phyloP scores from a whole-genome alignment of 225 moss, liverwort and hornwort genomes.

The Bryoerythrophyllum caledonicum region DNA sequence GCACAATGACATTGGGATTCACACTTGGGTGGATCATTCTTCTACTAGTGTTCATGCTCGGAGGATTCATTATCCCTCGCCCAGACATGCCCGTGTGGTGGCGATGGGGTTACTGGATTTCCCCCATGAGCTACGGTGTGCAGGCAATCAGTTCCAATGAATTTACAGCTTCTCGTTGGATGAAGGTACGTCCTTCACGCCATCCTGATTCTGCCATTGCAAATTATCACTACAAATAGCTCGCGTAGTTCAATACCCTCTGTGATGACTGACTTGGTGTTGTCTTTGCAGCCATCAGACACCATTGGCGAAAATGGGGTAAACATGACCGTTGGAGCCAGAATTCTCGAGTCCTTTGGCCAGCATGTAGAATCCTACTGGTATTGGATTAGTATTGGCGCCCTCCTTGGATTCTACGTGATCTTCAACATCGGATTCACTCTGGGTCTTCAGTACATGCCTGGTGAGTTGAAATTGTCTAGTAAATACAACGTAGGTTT shows the following conservation, averaged over 20 bases:
- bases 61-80: slow-evolving; percentile 72
- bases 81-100: slow-evolving; percentile 56
- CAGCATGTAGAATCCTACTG: slow-evolving; percentile 35
- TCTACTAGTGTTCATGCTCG: slow-evolving; percentile 52
- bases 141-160: slow-evolving; percentile 56
- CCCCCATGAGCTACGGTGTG: slow-evolving; percentile 59
- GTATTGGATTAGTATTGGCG: slow-evolving; percentile 56
- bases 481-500: neutral
- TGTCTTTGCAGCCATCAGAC: slow-evolving; percentile 24
- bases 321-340: slow-evolving; percentile 32
- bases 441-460: slow-evolving; percentile 44
- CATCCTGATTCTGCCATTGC: too few relatives aligned
- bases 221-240: too few relatives aligned
- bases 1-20: slow-evolving; percentile 62
- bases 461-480: slow-evolving; percentile 32
- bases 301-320: neutral
- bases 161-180: slow-evolving; percentile 67
- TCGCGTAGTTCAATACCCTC: too few relatives aligned
- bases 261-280: neutral
- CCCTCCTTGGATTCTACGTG: slow-evolving; percentile 41
- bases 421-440: slow-evolving; percentile 59
- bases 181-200: too few relatives aligned
- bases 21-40: slow-evolving; percentile 59
- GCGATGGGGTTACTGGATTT: slow-evolving; percentile 79
- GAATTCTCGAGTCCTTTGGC: slow-evolving; percentile 37